Evolutionary conservation across 108 stramenopile genomes (phyloP).

Genomic region (Aurantiochytrium sp.): DNA sequence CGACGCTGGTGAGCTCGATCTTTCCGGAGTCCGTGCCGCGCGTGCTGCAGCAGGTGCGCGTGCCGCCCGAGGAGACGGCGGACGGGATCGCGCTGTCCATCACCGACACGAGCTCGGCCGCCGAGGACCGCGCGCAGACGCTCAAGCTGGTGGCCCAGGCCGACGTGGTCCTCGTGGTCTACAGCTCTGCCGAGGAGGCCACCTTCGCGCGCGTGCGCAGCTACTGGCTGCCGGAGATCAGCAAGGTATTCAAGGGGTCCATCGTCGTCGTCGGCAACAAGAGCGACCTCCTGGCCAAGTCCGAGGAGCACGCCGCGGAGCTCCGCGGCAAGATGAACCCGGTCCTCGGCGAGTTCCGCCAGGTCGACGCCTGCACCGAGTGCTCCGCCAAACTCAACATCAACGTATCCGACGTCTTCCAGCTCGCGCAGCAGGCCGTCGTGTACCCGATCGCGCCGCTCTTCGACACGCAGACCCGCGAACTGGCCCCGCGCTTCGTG

Average conservation of each 20-base stretch:
- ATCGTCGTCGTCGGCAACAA: constrained; percentile 25
- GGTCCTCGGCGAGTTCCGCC: neutral
- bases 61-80: constrained; percentile 23
- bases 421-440: constrained; percentile 10
- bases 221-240: constrained; percentile 15
- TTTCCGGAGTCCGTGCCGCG: constrained; percentile 4
- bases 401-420: constrained; percentile 26
- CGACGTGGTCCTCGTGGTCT: constrained; percentile 14
- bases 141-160: constrained; percentile 1
- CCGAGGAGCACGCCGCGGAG: neutral
- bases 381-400: constrained; percentile 22
- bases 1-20: constrained; percentile 1
- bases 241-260: constrained; percentile 20
- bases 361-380: neutral
- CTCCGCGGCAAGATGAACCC: neutral
- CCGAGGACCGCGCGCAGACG: neutral
- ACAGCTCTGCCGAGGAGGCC: neutral
- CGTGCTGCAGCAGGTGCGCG: constrained; percentile 30
- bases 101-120: constrained; percentile 1
- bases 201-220: constrained; percentile 19
- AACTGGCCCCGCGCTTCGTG: neutral
- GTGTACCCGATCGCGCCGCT: constrained; percentile 28
- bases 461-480: neutral
- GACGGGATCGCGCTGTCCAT: constrained; percentile 6
- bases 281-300: neutral